These are phyloP conservation scores for Incumbomyces delicatus DNA, from an alignment of 2,329 filamentous ascomycete species.

Conservation along the genomic window DNA sequence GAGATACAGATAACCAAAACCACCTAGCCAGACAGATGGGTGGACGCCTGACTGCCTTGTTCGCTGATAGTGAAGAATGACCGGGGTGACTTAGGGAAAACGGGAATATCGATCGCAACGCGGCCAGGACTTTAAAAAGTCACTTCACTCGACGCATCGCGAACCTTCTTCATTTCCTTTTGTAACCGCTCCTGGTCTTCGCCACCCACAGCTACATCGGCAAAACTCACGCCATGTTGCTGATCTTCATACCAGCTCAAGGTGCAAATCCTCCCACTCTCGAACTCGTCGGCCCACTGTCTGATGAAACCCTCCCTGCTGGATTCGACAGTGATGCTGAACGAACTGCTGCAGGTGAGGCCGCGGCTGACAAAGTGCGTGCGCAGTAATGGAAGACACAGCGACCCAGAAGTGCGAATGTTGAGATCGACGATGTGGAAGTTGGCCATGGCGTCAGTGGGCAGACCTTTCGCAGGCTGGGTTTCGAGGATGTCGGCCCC, in stretches of 20 bases:
- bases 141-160: too few relatives aligned
- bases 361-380: neutral
- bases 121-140: too few relatives aligned
- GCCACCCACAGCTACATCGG: neutral
- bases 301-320: neutral
- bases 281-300: neutral
- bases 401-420: neutral
- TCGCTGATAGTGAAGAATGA: too few relatives aligned
- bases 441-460: neutral
- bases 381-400: neutral
- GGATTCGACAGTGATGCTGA: neutral
- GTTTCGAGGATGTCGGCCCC: slow-evolving; percentile 2
- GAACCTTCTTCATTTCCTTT: too few relatives aligned
- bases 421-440: neutral
- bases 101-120: too few relatives aligned
- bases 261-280: neutral
- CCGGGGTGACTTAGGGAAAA: too few relatives aligned
- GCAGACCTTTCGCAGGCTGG: neutral
- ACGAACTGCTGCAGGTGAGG: neutral
- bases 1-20: too few relatives aligned
- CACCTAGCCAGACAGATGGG: too few relatives aligned
- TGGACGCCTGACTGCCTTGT: too few relatives aligned
- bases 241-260: neutral
- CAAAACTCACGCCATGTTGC: neutral
- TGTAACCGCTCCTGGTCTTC: neutral